phyloP scores from a whole-genome alignment of 139 green algal species.

The Coelastrella sp. region DNA sequence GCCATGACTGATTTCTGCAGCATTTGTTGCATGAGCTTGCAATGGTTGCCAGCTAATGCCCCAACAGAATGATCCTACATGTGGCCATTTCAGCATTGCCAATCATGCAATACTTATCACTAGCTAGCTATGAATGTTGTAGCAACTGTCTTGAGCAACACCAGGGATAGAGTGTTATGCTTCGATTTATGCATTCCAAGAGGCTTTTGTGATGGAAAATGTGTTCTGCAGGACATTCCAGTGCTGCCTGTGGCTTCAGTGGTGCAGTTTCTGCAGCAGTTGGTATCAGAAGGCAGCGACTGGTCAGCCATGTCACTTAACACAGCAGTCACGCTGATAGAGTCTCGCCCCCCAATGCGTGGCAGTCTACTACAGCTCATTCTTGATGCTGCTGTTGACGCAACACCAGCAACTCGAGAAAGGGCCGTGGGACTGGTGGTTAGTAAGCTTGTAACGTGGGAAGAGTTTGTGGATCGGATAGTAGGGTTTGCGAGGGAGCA shows the following conservation, averaged over 20 bases:
- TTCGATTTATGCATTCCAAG: constrained; percentile 41
- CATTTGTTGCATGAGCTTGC: too few species aligned
- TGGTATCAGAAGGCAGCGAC: constrained; percentile 51
- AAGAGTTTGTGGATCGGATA: constrained; percentile 55
- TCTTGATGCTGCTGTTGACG: constrained; percentile 55
- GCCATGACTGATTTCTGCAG: too few species aligned
- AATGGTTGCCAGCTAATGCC: too few species aligned
- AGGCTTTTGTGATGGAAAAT: too few species aligned
- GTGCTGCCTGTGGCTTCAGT: constrained; percentile 61
- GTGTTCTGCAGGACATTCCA: constrained; percentile 70
- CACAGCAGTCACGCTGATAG: constrained; percentile 60
- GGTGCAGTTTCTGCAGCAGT: constrained; percentile 56
- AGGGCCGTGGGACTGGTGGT: constrained; percentile 72
- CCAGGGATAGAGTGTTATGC: too few species aligned
- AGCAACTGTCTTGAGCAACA: too few species aligned
- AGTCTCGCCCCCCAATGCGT: constrained; percentile 61
- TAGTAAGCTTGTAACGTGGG: constrained; percentile 69
- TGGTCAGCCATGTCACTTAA: constrained; percentile 70
- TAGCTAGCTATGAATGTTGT: too few species aligned
- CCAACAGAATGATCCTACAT: too few species aligned
- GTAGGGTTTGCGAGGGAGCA: constrained; percentile 56
- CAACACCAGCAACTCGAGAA: constrained; percentile 19
- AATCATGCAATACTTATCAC: too few species aligned
- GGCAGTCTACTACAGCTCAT: constrained; percentile 59
- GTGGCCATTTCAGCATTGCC: too few species aligned